Base-by-base conservation (phyloP, 2,329 filamentous ascomycete genomes). In the Albophoma yamanashiensis region DNA sequence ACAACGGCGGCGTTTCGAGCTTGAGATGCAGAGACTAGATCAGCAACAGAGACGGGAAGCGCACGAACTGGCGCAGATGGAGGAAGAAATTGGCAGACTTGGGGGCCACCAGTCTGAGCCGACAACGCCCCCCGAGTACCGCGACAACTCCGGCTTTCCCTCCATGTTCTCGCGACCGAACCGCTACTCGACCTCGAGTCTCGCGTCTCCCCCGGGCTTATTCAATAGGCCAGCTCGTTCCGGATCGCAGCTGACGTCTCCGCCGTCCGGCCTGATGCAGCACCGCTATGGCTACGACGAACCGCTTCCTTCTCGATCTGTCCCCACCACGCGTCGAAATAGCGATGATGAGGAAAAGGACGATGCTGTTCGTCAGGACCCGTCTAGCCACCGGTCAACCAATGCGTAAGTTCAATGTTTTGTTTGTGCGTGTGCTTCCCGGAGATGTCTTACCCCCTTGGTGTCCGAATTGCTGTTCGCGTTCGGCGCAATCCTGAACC, bases 121-220 rank as follows among this genome's bases (percentile, higher is more conserved):
- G 20, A 97, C 94, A 2, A 99, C 94, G 27, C 94, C 94, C 27
- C 94, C 94, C 39, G 94, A 97, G 73, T 93, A 94, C 73, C 88
- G 87, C 67, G 91, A 96, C 65, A 85, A 77, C 61, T 79, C 84
- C 63, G 88, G 87, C 52, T 93, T 96, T 68, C 86, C 89, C 60
- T 86, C 86, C 68, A 86, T 89, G 65, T 89, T 94, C 70, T 91
- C 91, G 59, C 86, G 91, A 50, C 89, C 91, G 52, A 92, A 92
- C 71, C 85, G 92, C 63, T 93, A 96, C 77, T 96, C 93, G 59
- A 89, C 89, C 62, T 92, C 92, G 43, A 94, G 90, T 76, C 80
- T 97, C 69, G 88, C 89, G 53, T 93, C 91, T 42, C 89, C 91
- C 52, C 89, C 89, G 5, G 89, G 89, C 55, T 75, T 90, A 59